A percentile compares a stretch with the other conserved stretches of the same genome.
Conservation (phyloP, 2,329 filamentous ascomycete genomes). For the Zymoseptoria pseudotritici region DNA sequence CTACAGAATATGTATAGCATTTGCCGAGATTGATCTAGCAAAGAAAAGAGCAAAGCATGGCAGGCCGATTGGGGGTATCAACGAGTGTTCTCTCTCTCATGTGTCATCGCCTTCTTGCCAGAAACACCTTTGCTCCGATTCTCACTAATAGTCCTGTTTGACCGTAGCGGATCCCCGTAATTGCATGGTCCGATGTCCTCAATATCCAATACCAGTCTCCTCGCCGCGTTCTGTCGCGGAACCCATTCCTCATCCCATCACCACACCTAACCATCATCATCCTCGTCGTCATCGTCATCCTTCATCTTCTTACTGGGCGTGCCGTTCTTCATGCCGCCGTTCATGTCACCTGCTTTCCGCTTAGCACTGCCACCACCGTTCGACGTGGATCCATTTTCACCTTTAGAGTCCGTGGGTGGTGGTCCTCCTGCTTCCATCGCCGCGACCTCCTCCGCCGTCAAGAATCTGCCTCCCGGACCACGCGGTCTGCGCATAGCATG, state of each 20-base stretch:
- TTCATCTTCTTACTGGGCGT: conserved; percentile 24
- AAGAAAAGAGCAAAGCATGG: not conserved
- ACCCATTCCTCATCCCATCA: not conserved
- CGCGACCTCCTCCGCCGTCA: conserved; percentile 93
- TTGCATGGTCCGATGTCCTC: not conserved
- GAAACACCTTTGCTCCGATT: not conserved
- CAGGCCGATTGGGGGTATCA: not conserved
- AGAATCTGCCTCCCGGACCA: conserved; percentile 87
- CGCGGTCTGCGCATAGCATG: conserved; percentile 94
- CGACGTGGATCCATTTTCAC: conserved; percentile 23
- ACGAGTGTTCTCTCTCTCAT: not conserved
- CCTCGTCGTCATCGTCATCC: conserved; percentile 32
- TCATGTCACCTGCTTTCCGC: conserved; percentile 43
- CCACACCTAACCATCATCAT: not conserved
- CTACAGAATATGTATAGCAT: not conserved
- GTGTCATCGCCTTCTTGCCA: not conserved
- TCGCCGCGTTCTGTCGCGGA: not conserved
- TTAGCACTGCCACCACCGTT: conserved; percentile 35
- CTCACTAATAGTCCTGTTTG: not conserved
- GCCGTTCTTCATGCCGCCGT: conserved; percentile 18
- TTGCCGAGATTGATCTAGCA: not conserved
- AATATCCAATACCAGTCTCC: not conserved
- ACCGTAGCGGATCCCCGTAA: not conserved
- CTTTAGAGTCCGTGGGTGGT: conserved; percentile 33
- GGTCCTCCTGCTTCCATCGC: conserved; percentile 67